These are phyloP conservation scores for Wickerhamomyces queroliae DNA, from an alignment of 805 yeast genomes.

Conservation along the genomic window DNA sequence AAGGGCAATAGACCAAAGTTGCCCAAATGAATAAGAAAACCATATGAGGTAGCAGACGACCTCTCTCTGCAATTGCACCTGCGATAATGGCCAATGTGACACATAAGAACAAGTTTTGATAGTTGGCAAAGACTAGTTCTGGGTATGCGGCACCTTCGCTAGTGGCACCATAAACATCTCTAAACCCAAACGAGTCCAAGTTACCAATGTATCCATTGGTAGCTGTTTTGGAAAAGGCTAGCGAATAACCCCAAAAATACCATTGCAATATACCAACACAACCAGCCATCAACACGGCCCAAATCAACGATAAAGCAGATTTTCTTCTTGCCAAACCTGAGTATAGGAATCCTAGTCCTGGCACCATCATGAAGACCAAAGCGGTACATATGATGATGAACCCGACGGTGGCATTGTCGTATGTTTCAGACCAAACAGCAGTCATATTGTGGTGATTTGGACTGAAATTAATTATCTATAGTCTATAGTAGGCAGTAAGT, in stretches of 20 bases:
- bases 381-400: conserved; percentile 58
- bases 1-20: conserved; percentile 87
- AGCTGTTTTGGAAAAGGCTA: conserved; percentile 80
- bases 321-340: conserved; percentile 89
- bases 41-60: conserved; percentile 79
- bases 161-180: conserved; percentile 52
- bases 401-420: conserved; percentile 41
- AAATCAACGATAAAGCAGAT: conserved; percentile 81
- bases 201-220: conserved; percentile 86
- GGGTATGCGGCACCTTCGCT: conserved; percentile 51
- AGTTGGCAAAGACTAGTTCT: conserved; percentile 76
- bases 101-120: conserved; percentile 87
- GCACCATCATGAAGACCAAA: conserved; percentile 85
- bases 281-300: conserved; percentile 71
- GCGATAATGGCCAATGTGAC: conserved; percentile 90
- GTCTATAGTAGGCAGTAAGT: no score
- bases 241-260: conserved; percentile 98
- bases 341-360: conserved; percentile 89
- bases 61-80: conserved; percentile 93
- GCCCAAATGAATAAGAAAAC: conserved; percentile 84
- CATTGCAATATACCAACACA: conserved; percentile 79
- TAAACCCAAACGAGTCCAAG: conserved; percentile 74
- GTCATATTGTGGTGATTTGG: no score
- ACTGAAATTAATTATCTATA: no score
- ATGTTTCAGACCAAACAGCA: conserved; percentile 27